Evolutionary conservation across 768 basidiomycete species (phyloP), one percentile per base, ranked within the genome.

Genomic region (Suillus paluster): DNA sequence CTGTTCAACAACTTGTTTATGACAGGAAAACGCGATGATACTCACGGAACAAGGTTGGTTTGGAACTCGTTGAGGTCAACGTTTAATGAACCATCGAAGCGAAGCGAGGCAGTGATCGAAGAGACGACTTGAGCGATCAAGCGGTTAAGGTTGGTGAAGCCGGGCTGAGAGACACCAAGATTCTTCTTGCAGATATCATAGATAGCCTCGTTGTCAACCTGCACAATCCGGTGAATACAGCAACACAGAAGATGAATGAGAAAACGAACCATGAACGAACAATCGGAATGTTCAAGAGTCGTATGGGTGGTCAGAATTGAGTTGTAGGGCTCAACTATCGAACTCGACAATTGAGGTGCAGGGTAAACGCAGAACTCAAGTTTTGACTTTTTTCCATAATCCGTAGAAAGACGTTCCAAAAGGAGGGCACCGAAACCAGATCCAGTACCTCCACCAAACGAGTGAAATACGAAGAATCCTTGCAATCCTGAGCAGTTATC

Each of bases 391-490:
- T 99, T 99, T 78, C 97, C 97, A 72, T 98, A 99, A 79, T 99
- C 97, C 61, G 93, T 92, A 33, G 97, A 98, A 68, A 99, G 89
- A 62, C 95, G 89, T 80, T 99, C 97, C 63, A 99, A 87, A 64
- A 99, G 85, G 70, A 99, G 91, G 62, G 97, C 97, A 75, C 97
- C 97, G 71, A 99, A 97, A 73, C 97, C 97, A 64, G 97, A 99
- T 72, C 97, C 97, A 74, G 97, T 99, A 78, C 97, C 97, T 74
- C 97, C 97, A 75, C 97, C 97, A 75, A 99, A 99, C 21, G 97
- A 99, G 82, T 99, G 97, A 88, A 99, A 99, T 73, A 99, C 94
- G 74, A 99, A 99, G 88, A 99, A 99, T 71, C 97, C 97, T 80
- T 99, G 97, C 49, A 99, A 89, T 75, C 97, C 97, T 55, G 88